Evolutionary conservation across 306 rosid genomes (phyloP).

Genomic region (Alnus rubra): DNA sequence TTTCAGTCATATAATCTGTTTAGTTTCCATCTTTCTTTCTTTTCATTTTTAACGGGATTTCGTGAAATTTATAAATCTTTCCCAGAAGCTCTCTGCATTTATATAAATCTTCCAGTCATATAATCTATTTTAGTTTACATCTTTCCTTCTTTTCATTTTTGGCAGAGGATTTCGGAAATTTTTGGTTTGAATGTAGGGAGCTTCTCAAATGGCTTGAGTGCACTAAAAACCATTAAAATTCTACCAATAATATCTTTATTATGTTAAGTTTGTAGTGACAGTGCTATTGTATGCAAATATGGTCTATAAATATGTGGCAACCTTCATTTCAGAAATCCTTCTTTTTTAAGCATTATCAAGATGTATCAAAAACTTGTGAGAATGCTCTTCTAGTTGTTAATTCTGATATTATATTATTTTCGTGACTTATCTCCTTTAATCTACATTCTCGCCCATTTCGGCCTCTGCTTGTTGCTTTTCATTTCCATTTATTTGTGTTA

Average conservation of each 20-base stretch:
- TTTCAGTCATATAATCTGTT: background rate
- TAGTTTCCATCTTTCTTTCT: background rate
- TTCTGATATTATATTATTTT: background rate
- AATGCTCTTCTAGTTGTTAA: background rate
- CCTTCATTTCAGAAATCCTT: background rate
- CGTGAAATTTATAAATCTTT: background rate
- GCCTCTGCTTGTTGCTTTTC: background rate
- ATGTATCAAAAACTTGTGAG: background rate
- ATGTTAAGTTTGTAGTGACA: background rate
- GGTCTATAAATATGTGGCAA: background rate
- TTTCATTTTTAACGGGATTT: background rate
- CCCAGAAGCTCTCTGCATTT: background rate
- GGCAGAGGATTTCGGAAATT: background rate
- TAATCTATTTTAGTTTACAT: background rate
- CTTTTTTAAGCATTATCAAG: background rate
- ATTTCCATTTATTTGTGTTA: background rate
- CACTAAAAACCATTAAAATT: too few relatives aligned
- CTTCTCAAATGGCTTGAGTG: background rate
- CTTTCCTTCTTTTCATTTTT: background rate
- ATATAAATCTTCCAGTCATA: background rate
- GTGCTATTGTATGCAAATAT: background rate
- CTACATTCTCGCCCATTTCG: background rate
- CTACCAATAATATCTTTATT: too few relatives aligned
- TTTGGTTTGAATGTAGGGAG: too few relatives aligned
- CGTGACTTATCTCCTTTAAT: background rate